These are phyloP conservation scores for Pleurotus tuber-regium DNA, from an alignment of 768 basidiomycete genomes.

Conservation along the genomic window DNA sequence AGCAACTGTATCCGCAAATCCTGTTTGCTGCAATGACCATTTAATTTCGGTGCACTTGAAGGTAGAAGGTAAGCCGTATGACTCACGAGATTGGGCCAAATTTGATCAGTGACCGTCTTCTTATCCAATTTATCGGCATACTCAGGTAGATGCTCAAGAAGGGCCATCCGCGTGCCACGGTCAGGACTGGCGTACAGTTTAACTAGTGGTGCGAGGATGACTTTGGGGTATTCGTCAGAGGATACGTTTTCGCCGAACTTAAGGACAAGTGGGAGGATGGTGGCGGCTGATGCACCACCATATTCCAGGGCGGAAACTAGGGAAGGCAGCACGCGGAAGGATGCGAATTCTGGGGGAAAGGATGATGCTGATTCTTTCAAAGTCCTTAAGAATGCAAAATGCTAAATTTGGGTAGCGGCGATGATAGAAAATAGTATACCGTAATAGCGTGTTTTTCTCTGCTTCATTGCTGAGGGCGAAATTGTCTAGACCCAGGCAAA, in stretches of 20 bases:
- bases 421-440: constrained; percentile 34
- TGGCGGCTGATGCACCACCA: constrained; percentile 72
- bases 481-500: constrained; percentile 82
- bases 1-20: constrained; percentile 92
- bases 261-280: constrained; percentile 82
- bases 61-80: no score
- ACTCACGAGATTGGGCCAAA: constrained; percentile 90
- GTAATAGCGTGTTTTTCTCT: constrained; percentile 73
- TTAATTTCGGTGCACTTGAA: no score
- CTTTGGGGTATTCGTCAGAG: constrained; percentile 63
- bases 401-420: constrained; percentile 17
- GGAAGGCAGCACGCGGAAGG: constrained; percentile 85
- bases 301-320: constrained; percentile 75
- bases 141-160: constrained; percentile 81
- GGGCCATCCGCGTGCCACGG: constrained; percentile 89
- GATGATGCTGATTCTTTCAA: constrained; percentile 78
- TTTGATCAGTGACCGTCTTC: constrained; percentile 78
- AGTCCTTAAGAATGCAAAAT: constrained; percentile 38
- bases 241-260: constrained; percentile 73
- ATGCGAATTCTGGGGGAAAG: constrained; percentile 84
- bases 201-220: constrained; percentile 75
- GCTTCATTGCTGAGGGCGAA: constrained; percentile 79
- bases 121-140: constrained; percentile 88
- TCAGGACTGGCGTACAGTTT: constrained; percentile 89
- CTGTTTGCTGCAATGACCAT: constrained; percentile 91